Evolutionary conservation across 805 yeast species (phyloP).

Genomic region (Nakazawaea ambrosiae): DNA sequence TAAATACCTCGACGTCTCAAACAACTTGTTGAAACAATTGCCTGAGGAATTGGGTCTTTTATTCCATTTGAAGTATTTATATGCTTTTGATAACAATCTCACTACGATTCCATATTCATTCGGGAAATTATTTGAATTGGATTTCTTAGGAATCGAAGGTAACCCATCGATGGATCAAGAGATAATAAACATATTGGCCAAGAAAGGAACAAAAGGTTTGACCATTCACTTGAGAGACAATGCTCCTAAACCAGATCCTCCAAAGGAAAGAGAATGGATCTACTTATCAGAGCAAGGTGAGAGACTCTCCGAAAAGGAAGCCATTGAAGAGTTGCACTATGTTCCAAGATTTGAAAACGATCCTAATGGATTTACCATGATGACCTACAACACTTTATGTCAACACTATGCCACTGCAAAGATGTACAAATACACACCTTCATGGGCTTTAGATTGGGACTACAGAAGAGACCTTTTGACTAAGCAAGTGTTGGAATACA

Average conservation of each 20-base stretch:
- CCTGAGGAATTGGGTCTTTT: constrained; percentile 84
- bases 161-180: constrained; percentile 65
- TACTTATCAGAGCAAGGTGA: constrained; percentile 75
- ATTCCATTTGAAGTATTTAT: constrained; percentile 71
- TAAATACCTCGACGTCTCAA: constrained; percentile 79
- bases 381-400: constrained; percentile 88
- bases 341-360: constrained; percentile 15
- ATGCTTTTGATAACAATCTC: constrained; percentile 82
- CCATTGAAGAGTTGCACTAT: constrained; percentile 18
- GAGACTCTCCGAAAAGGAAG: constrained; percentile 28
- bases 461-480: constrained; percentile 74
- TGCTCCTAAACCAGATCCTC: constrained; percentile 59
- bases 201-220: constrained; percentile 79
- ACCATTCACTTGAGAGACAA: constrained; percentile 77
- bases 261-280: constrained; percentile 79
- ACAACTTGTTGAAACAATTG: constrained; percentile 61
- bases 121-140: constrained; percentile 78
- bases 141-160: constrained; percentile 90
- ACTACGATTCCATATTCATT: constrained; percentile 73
- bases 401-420: constrained; percentile 92
- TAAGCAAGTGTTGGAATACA: constrained; percentile 58
- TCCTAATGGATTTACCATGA: constrained; percentile 54
- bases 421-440: constrained; percentile 90
- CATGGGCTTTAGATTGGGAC: constrained; percentile 96
- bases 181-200: constrained; percentile 60